Evolutionary conservation across 352 stramenopile species (phyloP).

Genomic region (Globisporangium cederbergense): DNA sequence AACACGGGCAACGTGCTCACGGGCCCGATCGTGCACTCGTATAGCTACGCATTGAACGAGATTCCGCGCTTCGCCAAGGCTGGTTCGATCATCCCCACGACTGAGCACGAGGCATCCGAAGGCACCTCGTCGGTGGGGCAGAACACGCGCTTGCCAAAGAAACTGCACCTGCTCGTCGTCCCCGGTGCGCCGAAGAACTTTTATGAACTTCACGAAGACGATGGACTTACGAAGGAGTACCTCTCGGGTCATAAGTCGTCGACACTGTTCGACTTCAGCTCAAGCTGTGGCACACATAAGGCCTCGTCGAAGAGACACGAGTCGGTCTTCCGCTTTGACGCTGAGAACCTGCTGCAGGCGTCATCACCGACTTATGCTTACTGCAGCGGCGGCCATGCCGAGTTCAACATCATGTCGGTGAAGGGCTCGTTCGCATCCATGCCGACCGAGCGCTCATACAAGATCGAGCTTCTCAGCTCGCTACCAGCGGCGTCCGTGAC

Average conservation of each 20-base stretch:
- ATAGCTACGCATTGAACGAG: slow-evolving; percentile 25
- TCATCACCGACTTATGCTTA: slow-evolving; percentile 3
- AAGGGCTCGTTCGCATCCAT: slow-evolving; percentile 19
- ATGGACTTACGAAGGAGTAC: slow-evolving; percentile 30
- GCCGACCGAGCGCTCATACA: slow-evolving; percentile 18
- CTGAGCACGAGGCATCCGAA: not conserved
- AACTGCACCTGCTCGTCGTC: slow-evolving; percentile 24
- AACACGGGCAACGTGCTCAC: slow-evolving; percentile 19
- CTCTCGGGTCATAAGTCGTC: slow-evolving; percentile 10
- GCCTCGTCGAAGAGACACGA: not conserved
- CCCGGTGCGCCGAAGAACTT: slow-evolving; percentile 12
- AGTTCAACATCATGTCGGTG: slow-evolving; percentile 22
- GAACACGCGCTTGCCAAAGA: slow-evolving; percentile 14
- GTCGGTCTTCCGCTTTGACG: slow-evolving; percentile 14
- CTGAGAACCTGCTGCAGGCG: not conserved
- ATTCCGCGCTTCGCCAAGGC: slow-evolving; percentile 31
- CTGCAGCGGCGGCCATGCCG: slow-evolving; percentile 11
- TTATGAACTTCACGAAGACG: slow-evolving; percentile 31
- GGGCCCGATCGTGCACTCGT: slow-evolving; percentile 24
- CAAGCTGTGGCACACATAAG: slow-evolving; percentile 2
- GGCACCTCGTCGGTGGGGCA: slow-evolving; percentile 20
- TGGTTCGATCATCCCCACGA: slow-evolving; percentile 27
- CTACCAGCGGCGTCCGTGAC: slow-evolving; percentile 17
- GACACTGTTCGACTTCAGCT: slow-evolving; percentile 20
- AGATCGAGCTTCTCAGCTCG: slow-evolving; percentile 22